Evolutionary conservation across 2,329 filamentous ascomycete genomes (phyloP), one percentile per base, ranked within the genome.

Genomic region (Diaporthe nobilis): DNA sequence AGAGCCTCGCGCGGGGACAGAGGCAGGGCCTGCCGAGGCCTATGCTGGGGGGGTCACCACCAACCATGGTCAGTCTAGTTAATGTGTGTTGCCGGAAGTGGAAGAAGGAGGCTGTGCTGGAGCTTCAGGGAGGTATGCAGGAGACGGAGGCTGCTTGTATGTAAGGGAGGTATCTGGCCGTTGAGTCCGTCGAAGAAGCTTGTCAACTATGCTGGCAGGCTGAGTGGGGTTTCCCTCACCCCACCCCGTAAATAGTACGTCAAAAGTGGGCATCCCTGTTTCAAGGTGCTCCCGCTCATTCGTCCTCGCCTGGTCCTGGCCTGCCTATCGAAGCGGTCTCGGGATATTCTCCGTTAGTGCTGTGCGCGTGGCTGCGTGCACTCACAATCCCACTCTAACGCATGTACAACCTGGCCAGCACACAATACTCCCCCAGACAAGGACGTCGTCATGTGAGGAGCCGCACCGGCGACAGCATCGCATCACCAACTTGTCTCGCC

Each of bases 231-330:
- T 55, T 49, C 65, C 65, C 34, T 70, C 65, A 42, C 65, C 65
- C 49, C 34, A 70, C 65, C 49, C 65, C 65, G n/a, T 55, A 39
- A 53, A 68, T 68, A 53, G 65, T 42, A 53, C 65, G 65, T 53
- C 65, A 68, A 68, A 68, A 68, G 65, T 68, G 65, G 65, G 65
- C 65, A 70, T 70, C 65, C 65, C 65, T 70, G 65, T 70, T 70
- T 70, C 65, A 70, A 34, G 47, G 65, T 51, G 65, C 65, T 70
- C 65, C 63, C 31, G 47, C 47, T 25, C 61, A 49, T 49, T 60
- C 42, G 61, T 49, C 39, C 31, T 44, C 31, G 42, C 61, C 28
- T 37, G 31, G 31, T 68, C 63, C 63, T 68, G 63, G 63, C 44
- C 44, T 31, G 5, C 34, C n/a, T 0, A 3, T 13, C 5, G 34